Evolutionary conservation across 2,329 filamentous ascomycete species (phyloP), one percentile per base, ranked within the genome.

Genomic region (Sclerotinia borealis): DNA sequence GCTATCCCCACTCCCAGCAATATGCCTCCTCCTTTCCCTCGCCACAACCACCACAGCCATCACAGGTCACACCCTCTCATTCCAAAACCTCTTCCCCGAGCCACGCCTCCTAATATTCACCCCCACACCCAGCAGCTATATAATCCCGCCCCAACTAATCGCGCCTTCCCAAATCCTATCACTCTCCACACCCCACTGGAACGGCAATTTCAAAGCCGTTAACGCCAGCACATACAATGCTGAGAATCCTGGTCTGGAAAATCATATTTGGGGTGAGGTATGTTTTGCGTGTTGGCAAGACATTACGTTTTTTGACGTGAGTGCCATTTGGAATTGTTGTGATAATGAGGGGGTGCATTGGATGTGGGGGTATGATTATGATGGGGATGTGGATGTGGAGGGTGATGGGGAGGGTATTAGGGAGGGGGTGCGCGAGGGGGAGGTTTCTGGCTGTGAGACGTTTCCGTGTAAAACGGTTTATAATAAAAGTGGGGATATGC

Each of bases 311-410:
- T 60, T 39, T 29, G 45, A 50, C 9, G n/a, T 60, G n/a, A 60
- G 45, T 22, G 58, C 58, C 22, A 51, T 60, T 41, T 60, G 45
- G 58, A 60, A 51, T 39, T 39, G 45, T 29, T 50, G 58, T 31
- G 45, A 39, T 51, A 51, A 60, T 6, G 43, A 36, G 5, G 56
- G 56, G 4, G 45, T 59, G 58, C 58, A 51, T 60, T 60, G 58
- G 45, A 60, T 60, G 45, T 48, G 45, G n/a, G 36, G 58, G 5
- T 43, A 22, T 55, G 37, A 22, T 39, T 25, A 9, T 31, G 52
- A n/a, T 37, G 13, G 39, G 11, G 41, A 37, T 41, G 6, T 13
- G 13, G 6, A n/a, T 19, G 41, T n/a, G 19, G 54, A 31, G 54
- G 10, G 25, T 22, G 10, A 29, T 27, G 22, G 36, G 56, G 5